phyloP scores from a whole-genome alignment of 495 filamentous ascomycete genomes.

The Daldinia grandis region DNA sequence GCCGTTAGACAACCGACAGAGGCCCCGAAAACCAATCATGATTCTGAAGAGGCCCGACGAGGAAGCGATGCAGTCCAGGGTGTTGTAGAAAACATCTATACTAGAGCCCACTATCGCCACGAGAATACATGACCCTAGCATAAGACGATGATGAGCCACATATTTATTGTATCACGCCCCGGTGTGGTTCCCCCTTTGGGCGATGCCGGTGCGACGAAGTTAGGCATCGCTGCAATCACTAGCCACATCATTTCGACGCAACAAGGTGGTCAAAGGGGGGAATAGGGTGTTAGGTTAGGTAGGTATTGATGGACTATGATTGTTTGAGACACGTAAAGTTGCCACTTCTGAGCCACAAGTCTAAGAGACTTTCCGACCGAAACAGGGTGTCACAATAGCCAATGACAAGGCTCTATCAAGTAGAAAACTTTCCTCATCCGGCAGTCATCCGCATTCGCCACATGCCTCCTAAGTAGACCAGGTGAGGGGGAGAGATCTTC shows the following conservation, averaged over 20 bases:
- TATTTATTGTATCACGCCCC: constrained; percentile 33
- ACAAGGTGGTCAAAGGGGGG: constrained; percentile 1
- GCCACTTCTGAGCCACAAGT: constrained; percentile 31
- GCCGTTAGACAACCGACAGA: constrained; percentile 16
- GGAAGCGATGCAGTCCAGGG: constrained; percentile 13
- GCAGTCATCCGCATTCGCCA: constrained; percentile 40
- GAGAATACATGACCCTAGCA: constrained; percentile 12
- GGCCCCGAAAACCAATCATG: constrained; percentile 18
- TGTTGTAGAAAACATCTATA: background rate
- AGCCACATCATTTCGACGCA: constrained; percentile 30
- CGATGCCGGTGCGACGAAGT: constrained; percentile 18
- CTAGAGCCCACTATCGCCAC: constrained; percentile 28
- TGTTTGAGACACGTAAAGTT: constrained; percentile 5
- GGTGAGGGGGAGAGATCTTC: background rate
- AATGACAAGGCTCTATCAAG: constrained; percentile 27
- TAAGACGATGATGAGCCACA: constrained; percentile 34
- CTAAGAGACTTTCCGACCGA: constrained; percentile 17
- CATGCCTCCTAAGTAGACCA: background rate
- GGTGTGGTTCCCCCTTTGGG: constrained; percentile 36
- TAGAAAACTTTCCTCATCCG: constrained; percentile 39
- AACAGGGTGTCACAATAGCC: constrained; percentile 13
- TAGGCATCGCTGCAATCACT: background rate
- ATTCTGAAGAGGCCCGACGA: background rate
- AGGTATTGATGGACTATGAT: constrained; percentile 3
- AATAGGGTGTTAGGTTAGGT: background rate